These are phyloP conservation scores for Termitomyces sp. DNA, from an alignment of 768 basidiomycete genomes.

Conservation along the genomic window DNA sequence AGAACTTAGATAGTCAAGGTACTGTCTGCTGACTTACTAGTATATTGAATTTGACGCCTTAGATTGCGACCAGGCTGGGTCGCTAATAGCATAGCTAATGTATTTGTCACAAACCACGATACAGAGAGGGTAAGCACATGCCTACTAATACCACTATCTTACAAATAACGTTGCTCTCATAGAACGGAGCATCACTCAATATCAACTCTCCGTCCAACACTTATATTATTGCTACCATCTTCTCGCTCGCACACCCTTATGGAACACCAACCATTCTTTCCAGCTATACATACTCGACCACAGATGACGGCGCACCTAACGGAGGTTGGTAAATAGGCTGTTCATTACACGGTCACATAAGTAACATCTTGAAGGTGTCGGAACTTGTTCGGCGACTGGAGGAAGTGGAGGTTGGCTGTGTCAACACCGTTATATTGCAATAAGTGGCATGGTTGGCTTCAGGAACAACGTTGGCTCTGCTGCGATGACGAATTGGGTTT, in stretches of 20 bases:
- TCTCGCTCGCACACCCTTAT: conserved; percentile 67
- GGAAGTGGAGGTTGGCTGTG: conserved; percentile 65
- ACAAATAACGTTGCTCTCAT: background rate
- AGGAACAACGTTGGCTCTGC: conserved; percentile 55
- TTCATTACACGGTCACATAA: background rate
- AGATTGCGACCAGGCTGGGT: conserved; percentile 50
- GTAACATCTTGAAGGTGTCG: background rate
- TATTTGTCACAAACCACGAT: conserved; percentile 70
- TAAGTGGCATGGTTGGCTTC: conserved; percentile 66
- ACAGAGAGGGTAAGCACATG: conserved; percentile 50
- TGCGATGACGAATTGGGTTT: conserved; percentile 54
- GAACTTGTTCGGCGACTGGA: conserved; percentile 26
- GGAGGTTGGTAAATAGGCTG: conserved; percentile 32
- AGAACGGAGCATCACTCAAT: conserved; percentile 56
- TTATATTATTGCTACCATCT: conserved; percentile 58
- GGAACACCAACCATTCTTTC: conserved; percentile 66
- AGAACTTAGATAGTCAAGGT: conserved; percentile 53
- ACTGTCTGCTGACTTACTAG: background rate
- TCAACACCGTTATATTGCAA: conserved; percentile 59
- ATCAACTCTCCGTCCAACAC: conserved; percentile 64
- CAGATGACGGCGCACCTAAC: conserved; percentile 61
- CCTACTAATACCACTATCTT: background rate
- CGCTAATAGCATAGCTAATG: conserved; percentile 49
- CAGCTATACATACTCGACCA: conserved; percentile 50
- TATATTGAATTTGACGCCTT: background rate